Conservation (phyloP, 1,139 yeast genomes). For the Suhomyces kunorum region DNA sequence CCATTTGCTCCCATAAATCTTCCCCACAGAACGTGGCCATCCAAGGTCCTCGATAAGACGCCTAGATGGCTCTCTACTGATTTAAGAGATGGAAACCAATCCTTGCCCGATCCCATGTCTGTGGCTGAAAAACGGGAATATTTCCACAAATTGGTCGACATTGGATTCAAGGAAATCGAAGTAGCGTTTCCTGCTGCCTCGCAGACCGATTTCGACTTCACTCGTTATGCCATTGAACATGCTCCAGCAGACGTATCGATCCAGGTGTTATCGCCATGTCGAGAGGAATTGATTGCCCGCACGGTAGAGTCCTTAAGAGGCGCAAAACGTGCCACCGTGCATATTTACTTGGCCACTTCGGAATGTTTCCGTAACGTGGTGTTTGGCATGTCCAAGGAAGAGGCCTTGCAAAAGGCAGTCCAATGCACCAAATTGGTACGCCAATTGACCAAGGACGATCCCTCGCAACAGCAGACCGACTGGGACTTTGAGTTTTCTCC, state of each 20-base stretch:
- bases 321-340: conserved; percentile 87
- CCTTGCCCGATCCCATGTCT: conserved; percentile 96
- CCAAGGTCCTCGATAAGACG: conserved; percentile 67
- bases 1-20: conserved; percentile 67
- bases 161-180: conserved; percentile 96
- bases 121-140: conserved; percentile 85
- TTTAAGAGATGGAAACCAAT: conserved; percentile 95
- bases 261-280: conserved; percentile 89
- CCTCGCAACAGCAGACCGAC: conserved; percentile 63
- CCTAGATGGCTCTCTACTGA: conserved; percentile 98
- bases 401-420: conserved; percentile 78
- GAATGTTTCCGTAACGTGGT: conserved; percentile 90
- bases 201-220: conserved; percentile 93
- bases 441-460: conserved; percentile 86
- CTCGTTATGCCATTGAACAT: conserved; percentile 85
- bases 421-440: conserved; percentile 80
- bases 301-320: conserved; percentile 89
- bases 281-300: conserved; percentile 85
- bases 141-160: conserved; percentile 79
- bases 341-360: conserved; percentile 88
- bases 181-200: conserved; percentile 97
- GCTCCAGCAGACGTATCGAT: conserved; percentile 93
- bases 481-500: conserved; percentile 96
- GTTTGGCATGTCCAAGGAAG: conserved; percentile 79
- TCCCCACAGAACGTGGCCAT: conserved; percentile 88